Evolutionary conservation across 805 yeast genomes (phyloP).

Genomic region (Pichia insulana): DNA sequence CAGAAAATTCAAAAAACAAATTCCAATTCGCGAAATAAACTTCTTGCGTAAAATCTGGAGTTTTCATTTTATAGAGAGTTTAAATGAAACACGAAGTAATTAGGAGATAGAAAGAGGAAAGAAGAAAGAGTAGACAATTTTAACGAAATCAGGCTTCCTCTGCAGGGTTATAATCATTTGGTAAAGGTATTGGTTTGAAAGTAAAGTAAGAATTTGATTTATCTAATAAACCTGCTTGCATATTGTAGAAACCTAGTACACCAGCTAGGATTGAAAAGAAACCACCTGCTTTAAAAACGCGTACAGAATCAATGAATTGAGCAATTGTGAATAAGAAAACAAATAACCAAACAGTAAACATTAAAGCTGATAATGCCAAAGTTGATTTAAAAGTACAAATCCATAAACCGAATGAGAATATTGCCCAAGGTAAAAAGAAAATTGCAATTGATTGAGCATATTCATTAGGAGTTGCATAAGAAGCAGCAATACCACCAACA

Average conservation of each 20-base stretch:
- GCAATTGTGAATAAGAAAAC: constrained; percentile 38
- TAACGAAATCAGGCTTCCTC: constrained; percentile 3
- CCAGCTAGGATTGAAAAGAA: constrained; percentile 37
- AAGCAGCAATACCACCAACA: constrained; percentile 33
- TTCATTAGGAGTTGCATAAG: constrained; percentile 31
- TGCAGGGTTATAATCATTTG: constrained; percentile 25
- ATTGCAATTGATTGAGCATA: constrained; percentile 39
- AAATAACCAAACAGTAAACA: constrained; percentile 38
- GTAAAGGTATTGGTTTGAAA: constrained; percentile 41
- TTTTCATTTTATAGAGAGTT: not conserved
- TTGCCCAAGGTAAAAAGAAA: constrained; percentile 43
- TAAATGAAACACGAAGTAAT: not conserved
- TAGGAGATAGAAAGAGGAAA: not conserved
- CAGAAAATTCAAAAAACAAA: no score
- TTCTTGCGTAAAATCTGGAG: no score
- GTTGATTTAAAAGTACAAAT: constrained; percentile 43
- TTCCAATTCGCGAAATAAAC: no score
- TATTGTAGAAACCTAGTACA: constrained; percentile 37
- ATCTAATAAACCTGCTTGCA: constrained; percentile 40
- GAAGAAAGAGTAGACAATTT: not conserved
- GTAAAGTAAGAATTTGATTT: constrained; percentile 49
- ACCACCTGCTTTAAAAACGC: constrained; percentile 38
- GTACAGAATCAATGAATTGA: constrained; percentile 30
- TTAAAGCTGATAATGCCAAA: constrained; percentile 30
- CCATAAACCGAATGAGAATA: constrained; percentile 40